phyloP scores from a whole-genome alignment of 1,284 basidiomycete species.

The Limonomyces culmigenus region DNA sequence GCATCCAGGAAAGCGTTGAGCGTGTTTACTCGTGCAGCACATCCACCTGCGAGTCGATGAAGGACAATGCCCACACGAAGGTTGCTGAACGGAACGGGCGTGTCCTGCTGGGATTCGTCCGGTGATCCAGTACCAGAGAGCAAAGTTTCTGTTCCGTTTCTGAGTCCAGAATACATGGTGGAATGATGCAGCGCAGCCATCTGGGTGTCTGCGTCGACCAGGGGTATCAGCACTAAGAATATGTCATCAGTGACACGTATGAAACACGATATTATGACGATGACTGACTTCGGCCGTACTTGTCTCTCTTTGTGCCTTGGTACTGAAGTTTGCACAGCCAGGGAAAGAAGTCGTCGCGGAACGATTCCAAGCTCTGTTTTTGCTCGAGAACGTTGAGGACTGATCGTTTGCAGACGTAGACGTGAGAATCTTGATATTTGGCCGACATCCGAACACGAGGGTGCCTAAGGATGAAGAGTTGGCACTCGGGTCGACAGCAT shows the following conservation, averaged over 20 bases:
- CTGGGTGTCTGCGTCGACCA: conserved; percentile 23
- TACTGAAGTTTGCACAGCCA: conserved; percentile 82
- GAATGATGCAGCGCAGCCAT: conserved; percentile 39
- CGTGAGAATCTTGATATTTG: conserved; percentile 69
- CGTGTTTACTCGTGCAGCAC: conserved; percentile 71
- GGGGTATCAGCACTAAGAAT: conserved; percentile 22
- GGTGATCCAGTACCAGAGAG: not conserved
- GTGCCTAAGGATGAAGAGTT: conserved; percentile 29
- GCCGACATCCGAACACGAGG: conserved; percentile 60
- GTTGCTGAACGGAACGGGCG: conserved; percentile 19
- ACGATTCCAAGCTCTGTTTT: conserved; percentile 56
- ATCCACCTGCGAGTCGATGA: conserved; percentile 37
- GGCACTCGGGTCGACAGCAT: too few species aligned
- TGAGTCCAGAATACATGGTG: conserved; percentile 20
- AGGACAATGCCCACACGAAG: conserved; percentile 45
- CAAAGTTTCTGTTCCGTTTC: not conserved
- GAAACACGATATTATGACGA: not conserved
- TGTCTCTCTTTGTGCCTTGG: conserved; percentile 35
- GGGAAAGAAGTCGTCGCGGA: conserved; percentile 77
- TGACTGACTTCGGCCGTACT: conserved; percentile 34
- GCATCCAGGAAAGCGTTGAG: conserved; percentile 69
- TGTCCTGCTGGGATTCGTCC: conserved; percentile 12
- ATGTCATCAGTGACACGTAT: conserved; percentile 3
- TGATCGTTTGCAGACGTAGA: conserved; percentile 70
- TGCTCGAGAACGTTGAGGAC: conserved; percentile 60